Conservation (phyloP, 345 rosid species). For the Heritiera fomes region DNA sequence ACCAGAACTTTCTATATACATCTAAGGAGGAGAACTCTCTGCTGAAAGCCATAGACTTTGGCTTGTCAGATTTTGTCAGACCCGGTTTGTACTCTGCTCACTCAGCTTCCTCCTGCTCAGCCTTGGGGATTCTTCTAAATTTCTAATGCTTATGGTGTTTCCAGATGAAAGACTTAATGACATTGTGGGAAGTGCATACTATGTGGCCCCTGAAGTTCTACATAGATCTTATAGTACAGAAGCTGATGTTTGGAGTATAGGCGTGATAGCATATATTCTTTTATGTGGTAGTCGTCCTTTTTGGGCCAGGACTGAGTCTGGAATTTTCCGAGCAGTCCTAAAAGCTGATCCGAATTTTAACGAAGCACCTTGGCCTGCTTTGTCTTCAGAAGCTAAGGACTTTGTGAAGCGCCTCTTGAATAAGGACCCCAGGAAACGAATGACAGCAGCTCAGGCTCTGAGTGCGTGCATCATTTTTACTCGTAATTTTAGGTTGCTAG, state of each 20-base stretch:
- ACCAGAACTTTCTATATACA: slow-evolving; percentile 86
- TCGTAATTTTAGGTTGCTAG: slow-evolving; percentile 19
- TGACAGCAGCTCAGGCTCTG: slow-evolving; percentile 94
- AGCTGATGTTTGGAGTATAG: slow-evolving; percentile 98
- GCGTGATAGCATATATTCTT: slow-evolving; percentile 95
- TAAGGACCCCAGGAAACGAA: slow-evolving; percentile 87
- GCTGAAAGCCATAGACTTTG: slow-evolving; percentile 94
- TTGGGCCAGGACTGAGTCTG: slow-evolving; percentile 98
- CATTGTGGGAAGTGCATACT: slow-evolving; percentile 96
- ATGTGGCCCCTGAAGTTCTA: slow-evolving; percentile 98
- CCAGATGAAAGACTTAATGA: slow-evolving; percentile 93
- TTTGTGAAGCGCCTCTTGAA: slow-evolving; percentile 75
- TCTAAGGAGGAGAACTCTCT: slow-evolving; percentile 80
- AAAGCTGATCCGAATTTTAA: slow-evolving; percentile 89
- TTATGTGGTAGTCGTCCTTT: slow-evolving; percentile 97
- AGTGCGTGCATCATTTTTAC: slow-evolving; percentile 50
- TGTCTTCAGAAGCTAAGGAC: slow-evolving; percentile 85
- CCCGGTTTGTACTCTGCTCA: slow-evolving; percentile 62
- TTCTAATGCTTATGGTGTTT: slow-evolving; percentile 26
- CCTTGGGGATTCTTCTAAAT: slow-evolving; percentile 16
- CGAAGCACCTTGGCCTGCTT: slow-evolving; percentile 87
- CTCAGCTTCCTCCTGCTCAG: slow-evolving; percentile 4
- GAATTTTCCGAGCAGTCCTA: slow-evolving; percentile 83
- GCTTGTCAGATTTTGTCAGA: slow-evolving; percentile 92
- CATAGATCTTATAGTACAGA: slow-evolving; percentile 89